phyloP scores from a whole-genome alignment of 2,329 filamentous ascomycete species.

The Coleophoma eucalyptorum region DNA sequence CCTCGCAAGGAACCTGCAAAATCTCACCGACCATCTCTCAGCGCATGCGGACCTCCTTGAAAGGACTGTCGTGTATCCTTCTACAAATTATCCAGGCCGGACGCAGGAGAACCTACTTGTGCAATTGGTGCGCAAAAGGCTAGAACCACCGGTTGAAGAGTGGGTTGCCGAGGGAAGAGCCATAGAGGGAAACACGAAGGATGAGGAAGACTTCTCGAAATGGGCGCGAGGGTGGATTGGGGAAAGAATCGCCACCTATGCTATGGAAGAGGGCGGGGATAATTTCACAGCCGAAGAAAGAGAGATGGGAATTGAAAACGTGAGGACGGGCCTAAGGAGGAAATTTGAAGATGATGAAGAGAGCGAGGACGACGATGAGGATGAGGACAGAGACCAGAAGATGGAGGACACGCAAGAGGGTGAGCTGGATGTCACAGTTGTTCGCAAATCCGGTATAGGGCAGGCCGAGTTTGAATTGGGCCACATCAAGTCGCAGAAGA shows the following conservation, averaged over 20 bases:
- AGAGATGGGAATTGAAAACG: slow-evolving; percentile 60
- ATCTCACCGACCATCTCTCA: slow-evolving; percentile 60
- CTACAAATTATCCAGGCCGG: slow-evolving; percentile 69
- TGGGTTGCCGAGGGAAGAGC: slow-evolving; percentile 63
- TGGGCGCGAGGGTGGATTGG: slow-evolving; percentile 34
- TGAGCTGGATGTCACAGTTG: slow-evolving; percentile 23
- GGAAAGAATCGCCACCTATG: slow-evolving; percentile 37
- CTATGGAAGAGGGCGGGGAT: slow-evolving; percentile 48
- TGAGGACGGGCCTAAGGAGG: slow-evolving; percentile 66
- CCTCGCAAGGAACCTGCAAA: slow-evolving; percentile 65
- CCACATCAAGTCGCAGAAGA: slow-evolving; percentile 9
- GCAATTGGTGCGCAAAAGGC: slow-evolving; percentile 75
- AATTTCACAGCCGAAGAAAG: slow-evolving; percentile 71
- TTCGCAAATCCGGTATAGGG: slow-evolving; percentile 6
- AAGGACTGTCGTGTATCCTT: slow-evolving; percentile 70
- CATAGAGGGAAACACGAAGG: slow-evolving; percentile 31
- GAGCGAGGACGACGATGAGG: slow-evolving; percentile 34
- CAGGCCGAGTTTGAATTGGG: slow-evolving; percentile 13
- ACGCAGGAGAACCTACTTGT: slow-evolving; percentile 63
- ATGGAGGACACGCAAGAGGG: slow-evolving; percentile 49
- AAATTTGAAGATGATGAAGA: slow-evolving; percentile 13
- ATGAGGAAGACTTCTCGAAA: slow-evolving; percentile 56
- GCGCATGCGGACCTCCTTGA: slow-evolving; percentile 65
- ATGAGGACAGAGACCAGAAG: slow-evolving; percentile 37
- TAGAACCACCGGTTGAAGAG: slow-evolving; percentile 73